phyloP scores from a whole-genome alignment of 108 stramenopile genomes.

The Asterionellopsis glacialis region DNA sequence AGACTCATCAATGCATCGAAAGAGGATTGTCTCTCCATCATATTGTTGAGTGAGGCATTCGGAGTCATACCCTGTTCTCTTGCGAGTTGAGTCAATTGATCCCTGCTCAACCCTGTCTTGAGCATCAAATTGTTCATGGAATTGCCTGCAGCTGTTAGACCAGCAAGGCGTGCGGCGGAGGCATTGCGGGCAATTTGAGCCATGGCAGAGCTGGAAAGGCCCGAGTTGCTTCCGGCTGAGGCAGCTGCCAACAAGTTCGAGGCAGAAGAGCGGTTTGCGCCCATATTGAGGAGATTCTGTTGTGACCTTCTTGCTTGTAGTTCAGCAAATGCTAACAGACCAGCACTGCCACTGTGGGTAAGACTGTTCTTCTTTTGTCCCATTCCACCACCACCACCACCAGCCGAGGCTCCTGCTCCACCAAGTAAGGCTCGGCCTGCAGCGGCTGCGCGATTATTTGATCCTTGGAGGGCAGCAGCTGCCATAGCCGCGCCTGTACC shows the following conservation, averaged over 20 bases:
- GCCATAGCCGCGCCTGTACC: slow-evolving; percentile 39
- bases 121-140: slow-evolving; percentile 62
- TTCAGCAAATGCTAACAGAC: slow-evolving; percentile 45
- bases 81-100: slow-evolving; percentile 64
- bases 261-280: slow-evolving; percentile 14
- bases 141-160: slow-evolving; percentile 17
- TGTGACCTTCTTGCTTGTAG: slow-evolving; percentile 40
- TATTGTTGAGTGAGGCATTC: slow-evolving; percentile 54
- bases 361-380: not conserved
- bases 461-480: slow-evolving; percentile 28
- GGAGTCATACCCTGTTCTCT: slow-evolving; percentile 45
- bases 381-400: not conserved
- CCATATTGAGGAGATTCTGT: slow-evolving; percentile 18
- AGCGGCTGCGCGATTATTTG: slow-evolving; percentile 57
- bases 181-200: slow-evolving; percentile 73
- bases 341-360: slow-evolving; percentile 13
- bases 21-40: slow-evolving; percentile 63
- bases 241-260: slow-evolving; percentile 28
- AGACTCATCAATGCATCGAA: slow-evolving; percentile 83
- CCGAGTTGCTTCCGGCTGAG: slow-evolving; percentile 7
- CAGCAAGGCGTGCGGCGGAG: slow-evolving; percentile 41
- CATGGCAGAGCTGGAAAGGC: slow-evolving; percentile 28
- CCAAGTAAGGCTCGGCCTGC: slow-evolving; percentile 64
- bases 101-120: slow-evolving; percentile 61
- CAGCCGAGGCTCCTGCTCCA: slow-evolving; percentile 7